These are phyloP conservation scores for Alopecurus myosuroides DNA, from an alignment of 176 grass and related monocot species.

Conservation along the genomic window DNA sequence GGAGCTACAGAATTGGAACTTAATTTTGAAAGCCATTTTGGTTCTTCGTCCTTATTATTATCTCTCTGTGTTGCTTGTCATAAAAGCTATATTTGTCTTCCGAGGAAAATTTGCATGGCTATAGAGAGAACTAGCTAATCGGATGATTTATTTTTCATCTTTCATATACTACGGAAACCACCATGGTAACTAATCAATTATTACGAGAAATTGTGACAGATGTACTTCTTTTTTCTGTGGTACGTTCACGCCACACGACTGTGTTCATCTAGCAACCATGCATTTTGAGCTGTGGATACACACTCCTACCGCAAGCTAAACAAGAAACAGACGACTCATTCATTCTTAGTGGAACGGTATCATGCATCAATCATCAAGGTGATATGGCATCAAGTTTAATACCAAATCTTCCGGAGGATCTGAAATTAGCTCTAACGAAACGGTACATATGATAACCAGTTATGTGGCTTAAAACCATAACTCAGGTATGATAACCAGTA, in stretches of 20 bases:
- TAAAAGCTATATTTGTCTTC: too few relatives aligned
- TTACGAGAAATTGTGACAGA: too few relatives aligned
- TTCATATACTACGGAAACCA: too few relatives aligned
- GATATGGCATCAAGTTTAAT: not conserved
- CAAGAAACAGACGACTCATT: not conserved
- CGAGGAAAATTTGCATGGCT: too few relatives aligned
- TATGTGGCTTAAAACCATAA: not conserved
- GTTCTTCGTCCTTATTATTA: too few relatives aligned
- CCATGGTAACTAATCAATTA: too few relatives aligned
- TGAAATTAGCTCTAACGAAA: constrained; percentile 10
- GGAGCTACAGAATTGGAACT: not conserved
- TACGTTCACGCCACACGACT: not conserved
- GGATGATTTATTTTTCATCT: too few relatives aligned
- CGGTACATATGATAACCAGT: not conserved
- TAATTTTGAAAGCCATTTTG: not conserved
- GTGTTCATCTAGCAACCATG: not conserved
- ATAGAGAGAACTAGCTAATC: too few relatives aligned
- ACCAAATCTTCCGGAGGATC: not conserved
- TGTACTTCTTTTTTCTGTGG: too few relatives aligned
- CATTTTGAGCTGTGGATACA: not conserved
- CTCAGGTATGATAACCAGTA: too few relatives aligned
- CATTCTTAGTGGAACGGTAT: not conserved
- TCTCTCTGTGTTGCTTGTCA: too few relatives aligned
- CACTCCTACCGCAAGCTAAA: not conserved
- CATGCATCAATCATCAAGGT: not conserved